Percentiles rank a stretch among this genome's conserved stretches.
Evolutionary conservation across 192 early-diverging fungal species (phyloP).

Genomic region (Coemansia sp.): DNA sequence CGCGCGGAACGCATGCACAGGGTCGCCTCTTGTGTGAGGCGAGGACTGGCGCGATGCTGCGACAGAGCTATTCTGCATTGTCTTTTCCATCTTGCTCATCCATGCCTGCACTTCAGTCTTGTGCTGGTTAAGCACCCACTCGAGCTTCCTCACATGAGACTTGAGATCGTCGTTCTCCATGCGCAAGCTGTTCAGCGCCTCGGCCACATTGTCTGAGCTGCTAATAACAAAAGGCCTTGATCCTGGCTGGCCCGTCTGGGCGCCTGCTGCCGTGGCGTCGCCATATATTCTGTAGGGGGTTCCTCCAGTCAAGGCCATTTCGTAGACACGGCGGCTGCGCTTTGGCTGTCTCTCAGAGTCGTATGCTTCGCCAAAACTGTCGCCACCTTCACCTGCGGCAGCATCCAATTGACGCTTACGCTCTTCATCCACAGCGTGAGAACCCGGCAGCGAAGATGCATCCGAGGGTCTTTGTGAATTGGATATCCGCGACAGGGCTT

Average conservation of each 20-base stretch:
- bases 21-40: constrained; percentile 2
- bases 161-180: constrained; percentile 45
- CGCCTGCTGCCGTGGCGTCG: background rate
- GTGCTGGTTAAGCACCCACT: constrained; percentile 39
- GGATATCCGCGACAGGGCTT: background rate
- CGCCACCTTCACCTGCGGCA: background rate
- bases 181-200: constrained; percentile 27
- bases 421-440: constrained; percentile 1
- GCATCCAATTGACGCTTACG: constrained; percentile 17
- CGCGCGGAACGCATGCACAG: background rate
- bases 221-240: background rate
- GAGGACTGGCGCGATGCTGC: constrained; percentile 2
- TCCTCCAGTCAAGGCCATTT: constrained; percentile 8
- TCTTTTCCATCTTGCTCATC: constrained; percentile 43
- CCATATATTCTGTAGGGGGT: constrained; percentile 1
- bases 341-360: constrained; percentile 10
- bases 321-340: constrained; percentile 27
- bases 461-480: background rate
- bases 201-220: background rate
- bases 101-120: constrained; percentile 35
- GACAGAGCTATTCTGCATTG: constrained; percentile 9
- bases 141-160: constrained; percentile 31
- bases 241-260: background rate
- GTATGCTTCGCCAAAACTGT: background rate
- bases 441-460: background rate